Evolutionary conservation across 192 early-diverging fungal genomes (phyloP), one percentile per base, ranked within the genome.

Genomic region (Coemansia sp.): DNA sequence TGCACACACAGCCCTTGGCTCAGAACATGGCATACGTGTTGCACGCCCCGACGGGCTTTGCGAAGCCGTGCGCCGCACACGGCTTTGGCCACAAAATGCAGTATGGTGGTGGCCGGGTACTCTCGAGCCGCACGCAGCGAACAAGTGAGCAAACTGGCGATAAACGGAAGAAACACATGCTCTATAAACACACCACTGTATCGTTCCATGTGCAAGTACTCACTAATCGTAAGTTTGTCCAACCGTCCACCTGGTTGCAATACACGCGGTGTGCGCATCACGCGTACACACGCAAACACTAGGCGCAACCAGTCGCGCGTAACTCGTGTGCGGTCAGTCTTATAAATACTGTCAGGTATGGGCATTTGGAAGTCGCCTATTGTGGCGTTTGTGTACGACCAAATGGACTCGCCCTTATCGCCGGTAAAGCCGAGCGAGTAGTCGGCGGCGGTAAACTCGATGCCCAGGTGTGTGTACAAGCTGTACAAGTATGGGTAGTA

Each of bases 401-500:
- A 81, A 3, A 81, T 36, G 0, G 66, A 34, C 11, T 60, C 54
- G 14, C 21, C 61, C 6, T 21, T n/a, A 24, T 50, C 56, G 5
- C 46, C 59, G 3, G 69, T 48, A 53, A 81, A 75, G 8, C 68
- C 60, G 34, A 81, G 52, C 20, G 79, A 75, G 55, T 81, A 76
- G 64, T 81, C 79, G 21, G 79, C 79, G 0, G 73, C 63, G 3
- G 66, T 36, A 23, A 70, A 67, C 7, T 25, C 57, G 2, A 81
- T 63, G 1, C 64, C 70, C 42, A 81, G 55, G 61, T 81, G 53
- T 31, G 23, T 31, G 67, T 81, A 81, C 49, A 81, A 58, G 7
- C 52, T n/a, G 51, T 51, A 40, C 47, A 81, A 61, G 42, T 65
- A 70, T 26, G 79, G 79, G 38, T 81, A 81, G 64, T 81, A 81